Conservation (phyloP, 139 green algal genomes). For the Coelastrella sp. region DNA sequence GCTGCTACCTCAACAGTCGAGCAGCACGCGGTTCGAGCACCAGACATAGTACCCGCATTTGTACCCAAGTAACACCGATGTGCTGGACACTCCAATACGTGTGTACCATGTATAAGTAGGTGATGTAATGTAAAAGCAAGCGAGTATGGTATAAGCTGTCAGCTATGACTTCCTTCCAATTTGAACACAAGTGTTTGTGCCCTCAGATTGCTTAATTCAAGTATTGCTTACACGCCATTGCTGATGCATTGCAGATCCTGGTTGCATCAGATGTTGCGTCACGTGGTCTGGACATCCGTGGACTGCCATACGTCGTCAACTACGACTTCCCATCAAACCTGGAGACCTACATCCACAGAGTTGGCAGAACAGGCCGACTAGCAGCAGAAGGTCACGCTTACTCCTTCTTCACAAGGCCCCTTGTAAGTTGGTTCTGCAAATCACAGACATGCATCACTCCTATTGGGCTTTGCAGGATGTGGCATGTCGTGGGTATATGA, state of each 20-base stretch:
- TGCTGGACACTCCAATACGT: not conserved
- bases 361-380: conserved; percentile 93
- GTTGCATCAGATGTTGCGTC: conserved; percentile 91
- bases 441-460: not conserved
- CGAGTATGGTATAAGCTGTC: not conserved
- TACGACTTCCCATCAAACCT: conserved; percentile 91
- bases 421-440: conserved; percentile 21
- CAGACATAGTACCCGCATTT: not conserved
- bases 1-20: not conserved
- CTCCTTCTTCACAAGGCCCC: conserved; percentile 89
- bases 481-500: too few relatives aligned
- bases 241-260: conserved; percentile 66
- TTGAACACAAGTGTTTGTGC: not conserved
- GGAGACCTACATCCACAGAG: conserved; percentile 95
- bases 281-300: conserved; percentile 84
- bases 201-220: not conserved
- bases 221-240: not conserved
- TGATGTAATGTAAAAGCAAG: not conserved
- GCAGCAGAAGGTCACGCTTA: conserved; percentile 87
- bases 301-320: conserved; percentile 89
- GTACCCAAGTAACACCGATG: not conserved
- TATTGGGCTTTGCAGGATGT: too few relatives aligned
- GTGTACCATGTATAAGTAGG: too few relatives aligned
- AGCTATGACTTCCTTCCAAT: not conserved
- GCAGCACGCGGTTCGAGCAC: not conserved